These are phyloP conservation scores for Batkoa obscura DNA, from an alignment of 371 early-diverging fungal genomes.

Conservation along the genomic window DNA sequence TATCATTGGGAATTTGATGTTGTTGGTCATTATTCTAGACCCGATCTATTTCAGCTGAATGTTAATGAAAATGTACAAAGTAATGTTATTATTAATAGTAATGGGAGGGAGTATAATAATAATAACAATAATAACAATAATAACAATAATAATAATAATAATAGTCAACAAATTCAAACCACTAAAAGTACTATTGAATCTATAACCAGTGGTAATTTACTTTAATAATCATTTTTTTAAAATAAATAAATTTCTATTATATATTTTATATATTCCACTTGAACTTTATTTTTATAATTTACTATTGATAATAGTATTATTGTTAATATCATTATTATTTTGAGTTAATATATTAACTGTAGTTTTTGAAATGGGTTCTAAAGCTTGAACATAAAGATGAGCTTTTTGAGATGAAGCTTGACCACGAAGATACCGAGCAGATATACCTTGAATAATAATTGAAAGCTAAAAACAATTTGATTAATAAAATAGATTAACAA, in stretches of 20 bases:
- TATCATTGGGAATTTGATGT: constrained; percentile 11
- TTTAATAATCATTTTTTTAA: too few relatives aligned
- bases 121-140: too few relatives aligned
- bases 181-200: too few relatives aligned
- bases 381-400: background rate
- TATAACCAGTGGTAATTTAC: too few relatives aligned
- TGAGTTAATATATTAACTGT: background rate
- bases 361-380: background rate
- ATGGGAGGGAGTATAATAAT: too few relatives aligned
- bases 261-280: background rate
- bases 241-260: background rate
- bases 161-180: too few relatives aligned
- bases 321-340: too few relatives aligned
- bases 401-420: background rate
- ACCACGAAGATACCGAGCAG: background rate
- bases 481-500: background rate
- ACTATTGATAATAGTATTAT: too few relatives aligned
- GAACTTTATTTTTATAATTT: background rate
- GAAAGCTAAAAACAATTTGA: background rate
- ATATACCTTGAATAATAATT: background rate
- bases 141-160: too few relatives aligned
- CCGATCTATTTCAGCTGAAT: constrained; percentile 9
- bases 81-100: too few relatives aligned
- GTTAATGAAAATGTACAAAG: too few relatives aligned
- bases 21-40: constrained; percentile 11